phyloP scores from a whole-genome alignment of 768 basidiomycete genomes.

The Macrocybe gigantea region DNA sequence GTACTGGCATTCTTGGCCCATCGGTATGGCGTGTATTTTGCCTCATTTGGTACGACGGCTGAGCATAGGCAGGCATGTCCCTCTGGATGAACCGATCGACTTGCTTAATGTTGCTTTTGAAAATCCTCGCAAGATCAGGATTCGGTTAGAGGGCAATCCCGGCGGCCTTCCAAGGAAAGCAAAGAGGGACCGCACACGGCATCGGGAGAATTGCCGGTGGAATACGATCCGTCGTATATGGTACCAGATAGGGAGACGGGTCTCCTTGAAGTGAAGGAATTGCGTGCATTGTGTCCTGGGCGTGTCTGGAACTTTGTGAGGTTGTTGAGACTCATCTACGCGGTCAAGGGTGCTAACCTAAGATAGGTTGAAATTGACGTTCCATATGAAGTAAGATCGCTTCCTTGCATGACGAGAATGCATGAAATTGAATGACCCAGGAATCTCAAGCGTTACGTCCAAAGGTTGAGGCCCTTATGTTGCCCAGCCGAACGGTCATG shows the following conservation, averaged over 20 bases:
- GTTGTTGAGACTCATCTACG: constrained; percentile 14
- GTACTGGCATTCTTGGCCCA: constrained; percentile 78
- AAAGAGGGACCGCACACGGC: constrained; percentile 21
- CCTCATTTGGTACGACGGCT: not conserved
- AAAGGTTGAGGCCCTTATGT: constrained; percentile 66
- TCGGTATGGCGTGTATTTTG: constrained; percentile 33
- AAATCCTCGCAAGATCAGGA: constrained; percentile 75
- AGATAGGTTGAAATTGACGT: constrained; percentile 80
- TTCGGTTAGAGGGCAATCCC: constrained; percentile 39
- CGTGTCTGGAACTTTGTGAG: constrained; percentile 84
- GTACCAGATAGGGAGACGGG: constrained; percentile 91
- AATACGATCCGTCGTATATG: constrained; percentile 40
- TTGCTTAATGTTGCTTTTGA: constrained; percentile 93
- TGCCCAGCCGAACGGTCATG: constrained; percentile 79
- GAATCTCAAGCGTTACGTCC: constrained; percentile 58
- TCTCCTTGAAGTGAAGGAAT: constrained; percentile 68
- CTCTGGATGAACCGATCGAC: constrained; percentile 79
- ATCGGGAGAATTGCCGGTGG: constrained; percentile 10
- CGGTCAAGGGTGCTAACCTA: constrained; percentile 6
- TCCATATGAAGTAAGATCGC: constrained; percentile 48
- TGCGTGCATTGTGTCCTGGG: constrained; percentile 68
- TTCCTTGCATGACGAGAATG: constrained; percentile 15
- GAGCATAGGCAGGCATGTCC: constrained; percentile 51
- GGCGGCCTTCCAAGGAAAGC: constrained; percentile 39
- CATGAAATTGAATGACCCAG: constrained; percentile 26